These are phyloP conservation scores for Aegilops speltoides DNA, from an alignment of 176 grass and related monocot genomes.

Conservation along the genomic window DNA sequence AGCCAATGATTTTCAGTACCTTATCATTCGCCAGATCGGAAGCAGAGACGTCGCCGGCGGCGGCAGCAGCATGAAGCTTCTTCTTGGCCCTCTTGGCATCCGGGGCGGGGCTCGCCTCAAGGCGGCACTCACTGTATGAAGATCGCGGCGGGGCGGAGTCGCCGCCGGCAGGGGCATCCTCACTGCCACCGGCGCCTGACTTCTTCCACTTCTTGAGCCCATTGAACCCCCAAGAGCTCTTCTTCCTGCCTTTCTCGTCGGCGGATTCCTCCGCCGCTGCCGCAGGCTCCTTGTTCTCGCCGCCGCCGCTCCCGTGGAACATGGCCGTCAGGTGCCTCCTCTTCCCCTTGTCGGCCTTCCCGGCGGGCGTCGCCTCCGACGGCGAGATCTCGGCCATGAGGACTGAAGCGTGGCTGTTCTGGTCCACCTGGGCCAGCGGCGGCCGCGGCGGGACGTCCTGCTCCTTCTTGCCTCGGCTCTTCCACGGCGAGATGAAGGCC, in stretches of 20 bases:
- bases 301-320: constrained; percentile 22
- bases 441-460: background rate
- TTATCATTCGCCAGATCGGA: constrained; percentile 58
- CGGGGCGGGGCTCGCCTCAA: constrained; percentile 53
- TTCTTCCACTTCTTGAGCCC: constrained; percentile 94
- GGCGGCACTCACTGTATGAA: constrained; percentile 49
- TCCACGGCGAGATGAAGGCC: constrained; percentile 59
- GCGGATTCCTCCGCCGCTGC: constrained; percentile 32
- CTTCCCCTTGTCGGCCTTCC: constrained; percentile 54
- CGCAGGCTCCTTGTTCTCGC: constrained; percentile 36
- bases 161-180: constrained; percentile 24
- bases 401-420: constrained; percentile 35
- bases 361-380: background rate
- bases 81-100: constrained; percentile 62
- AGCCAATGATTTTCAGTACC: constrained; percentile 17
- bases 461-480: constrained; percentile 66
- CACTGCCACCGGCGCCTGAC: constrained; percentile 3
- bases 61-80: constrained; percentile 26
- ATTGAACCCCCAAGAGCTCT: constrained; percentile 78
- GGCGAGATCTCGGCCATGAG: constrained; percentile 57
- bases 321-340: constrained; percentile 49
- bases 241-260: constrained; percentile 43
- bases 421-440: constrained; percentile 44
- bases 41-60: constrained; percentile 24
- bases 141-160: constrained; percentile 22